Conservation (phyloP, 139 green algal genomes). For the Chlorella sp. region DNA sequence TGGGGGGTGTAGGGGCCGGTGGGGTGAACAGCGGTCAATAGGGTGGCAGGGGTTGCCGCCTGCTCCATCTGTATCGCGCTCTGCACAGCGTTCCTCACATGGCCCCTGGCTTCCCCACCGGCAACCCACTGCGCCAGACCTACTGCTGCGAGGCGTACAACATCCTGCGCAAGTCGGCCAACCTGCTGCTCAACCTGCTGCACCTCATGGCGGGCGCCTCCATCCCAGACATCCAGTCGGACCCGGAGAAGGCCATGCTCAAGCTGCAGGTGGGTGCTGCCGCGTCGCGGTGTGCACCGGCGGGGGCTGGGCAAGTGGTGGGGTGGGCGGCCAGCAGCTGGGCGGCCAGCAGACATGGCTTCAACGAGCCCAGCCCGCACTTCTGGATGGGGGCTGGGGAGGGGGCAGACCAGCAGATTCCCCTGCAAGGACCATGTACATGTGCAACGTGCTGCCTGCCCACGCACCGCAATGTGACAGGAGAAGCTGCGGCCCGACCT, state of each 20-base stretch:
- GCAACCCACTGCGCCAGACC: slow-evolving; percentile 41
- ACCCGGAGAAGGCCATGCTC: slow-evolving; percentile 92
- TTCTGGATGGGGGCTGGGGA: too few relatives aligned
- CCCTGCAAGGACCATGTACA: too few relatives aligned
- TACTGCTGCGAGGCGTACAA: slow-evolving; percentile 96
- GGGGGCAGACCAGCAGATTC: too few relatives aligned
- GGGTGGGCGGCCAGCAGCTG: too few relatives aligned
- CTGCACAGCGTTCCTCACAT: too few relatives aligned
- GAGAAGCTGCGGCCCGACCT: slow-evolving; percentile 95
- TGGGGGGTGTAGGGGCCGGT: neutral
- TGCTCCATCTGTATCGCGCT: too few relatives aligned
- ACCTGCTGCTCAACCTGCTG: slow-evolving; percentile 94
- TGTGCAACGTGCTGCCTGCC: too few relatives aligned
- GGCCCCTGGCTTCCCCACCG: too few relatives aligned
- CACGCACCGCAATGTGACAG: slow-evolving; percentile 56
- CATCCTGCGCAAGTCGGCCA: slow-evolving; percentile 94
- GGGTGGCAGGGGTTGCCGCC: too few relatives aligned
- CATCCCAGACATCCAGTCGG: slow-evolving; percentile 80
- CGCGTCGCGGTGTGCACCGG: neutral
- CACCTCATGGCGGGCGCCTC: slow-evolving; percentile 94
- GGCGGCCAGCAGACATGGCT: too few relatives aligned
- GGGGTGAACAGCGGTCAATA: neutral
- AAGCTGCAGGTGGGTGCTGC: slow-evolving; percentile 80
- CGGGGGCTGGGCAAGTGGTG: too few relatives aligned
- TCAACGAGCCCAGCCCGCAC: too few relatives aligned